Evolutionary conservation across 2,329 filamentous ascomycete genomes (phyloP).

Genomic region (Claviceps fusiformis): DNA sequence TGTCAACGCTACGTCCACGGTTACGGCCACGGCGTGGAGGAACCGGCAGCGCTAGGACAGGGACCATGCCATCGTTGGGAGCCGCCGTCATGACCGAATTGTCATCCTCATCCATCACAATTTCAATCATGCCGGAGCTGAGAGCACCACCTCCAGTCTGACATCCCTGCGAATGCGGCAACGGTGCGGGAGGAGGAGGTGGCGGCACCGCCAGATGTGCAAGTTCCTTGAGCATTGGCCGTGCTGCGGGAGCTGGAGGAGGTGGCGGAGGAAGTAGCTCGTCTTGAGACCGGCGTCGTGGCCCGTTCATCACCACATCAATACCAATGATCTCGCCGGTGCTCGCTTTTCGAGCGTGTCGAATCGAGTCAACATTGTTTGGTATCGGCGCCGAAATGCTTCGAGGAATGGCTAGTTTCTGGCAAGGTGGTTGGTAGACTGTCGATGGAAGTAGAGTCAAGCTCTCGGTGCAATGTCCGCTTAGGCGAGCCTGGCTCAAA

Average conservation of each 20-base stretch:
- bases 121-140: conserved; percentile 47
- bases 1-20: conserved; percentile 42
- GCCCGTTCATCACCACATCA: conserved; percentile 28
- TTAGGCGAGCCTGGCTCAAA: conserved; percentile 22
- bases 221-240: conserved; percentile 46
- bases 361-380: conserved; percentile 20
- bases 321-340: conserved; percentile 29
- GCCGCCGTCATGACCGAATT: conserved; percentile 16
- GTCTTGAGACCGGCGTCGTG: conserved; percentile 35
- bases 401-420: conserved; percentile 35
- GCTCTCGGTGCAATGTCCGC: conserved; percentile 15
- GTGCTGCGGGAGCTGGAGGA: conserved; percentile 30
- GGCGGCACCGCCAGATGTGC: conserved; percentile 48
- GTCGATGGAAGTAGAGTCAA: conserved; percentile 43
- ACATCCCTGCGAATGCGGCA: conserved; percentile 30
- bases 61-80: conserved; percentile 29
- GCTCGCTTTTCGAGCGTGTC: conserved; percentile 22
- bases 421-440: conserved; percentile 41
- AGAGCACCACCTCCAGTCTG: conserved; percentile 29
- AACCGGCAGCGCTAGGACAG: conserved; percentile 30
- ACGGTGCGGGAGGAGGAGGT: conserved; percentile 46
- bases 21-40: conserved; percentile 34
- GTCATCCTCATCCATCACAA: conserved; percentile 51
- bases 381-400: conserved; percentile 48
- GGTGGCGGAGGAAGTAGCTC: conserved; percentile 40